phyloP scores from a whole-genome alignment of 305 asterid genomes.

The Ruellia speciosa region DNA sequence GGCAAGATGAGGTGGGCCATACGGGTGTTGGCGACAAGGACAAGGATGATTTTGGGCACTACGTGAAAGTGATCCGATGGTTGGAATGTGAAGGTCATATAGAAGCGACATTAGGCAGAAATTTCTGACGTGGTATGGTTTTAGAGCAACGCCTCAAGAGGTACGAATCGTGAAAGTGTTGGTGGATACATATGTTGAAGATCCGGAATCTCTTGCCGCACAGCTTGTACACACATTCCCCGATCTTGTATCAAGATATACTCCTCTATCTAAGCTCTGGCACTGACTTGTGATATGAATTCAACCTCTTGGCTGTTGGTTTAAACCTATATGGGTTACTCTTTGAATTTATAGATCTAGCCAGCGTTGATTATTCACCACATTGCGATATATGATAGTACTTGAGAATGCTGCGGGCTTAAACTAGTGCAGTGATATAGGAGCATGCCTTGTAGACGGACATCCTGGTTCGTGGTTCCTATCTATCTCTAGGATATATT shows the following conservation, averaged over 20 bases:
- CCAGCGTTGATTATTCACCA: too few relatives aligned
- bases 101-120: slow-evolving; percentile 69
- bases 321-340: too few relatives aligned
- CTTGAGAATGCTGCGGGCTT: too few relatives aligned
- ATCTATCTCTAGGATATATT: too few relatives aligned
- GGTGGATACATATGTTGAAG: slow-evolving; percentile 58
- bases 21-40: slow-evolving; percentile 58
- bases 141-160: slow-evolving; percentile 69
- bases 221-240: slow-evolving; percentile 71
- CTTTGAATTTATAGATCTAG: too few relatives aligned
- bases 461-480: too few relatives aligned
- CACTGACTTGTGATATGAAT: too few relatives aligned
- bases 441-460: too few relatives aligned
- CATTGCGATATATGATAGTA: too few relatives aligned
- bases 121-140: slow-evolving; percentile 87
- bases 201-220: slow-evolving; percentile 73
- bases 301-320: too few relatives aligned
- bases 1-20: neutral
- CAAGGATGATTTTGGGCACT: slow-evolving; percentile 69
- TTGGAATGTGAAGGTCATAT: slow-evolving; percentile 76
- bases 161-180: slow-evolving; percentile 60
- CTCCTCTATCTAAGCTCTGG: too few relatives aligned
- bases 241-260: slow-evolving; percentile 48
- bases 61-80: slow-evolving; percentile 68
- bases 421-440: too few relatives aligned